phyloP scores from a whole-genome alignment of 768 basidiomycete genomes.

The Collybia sp. region DNA sequence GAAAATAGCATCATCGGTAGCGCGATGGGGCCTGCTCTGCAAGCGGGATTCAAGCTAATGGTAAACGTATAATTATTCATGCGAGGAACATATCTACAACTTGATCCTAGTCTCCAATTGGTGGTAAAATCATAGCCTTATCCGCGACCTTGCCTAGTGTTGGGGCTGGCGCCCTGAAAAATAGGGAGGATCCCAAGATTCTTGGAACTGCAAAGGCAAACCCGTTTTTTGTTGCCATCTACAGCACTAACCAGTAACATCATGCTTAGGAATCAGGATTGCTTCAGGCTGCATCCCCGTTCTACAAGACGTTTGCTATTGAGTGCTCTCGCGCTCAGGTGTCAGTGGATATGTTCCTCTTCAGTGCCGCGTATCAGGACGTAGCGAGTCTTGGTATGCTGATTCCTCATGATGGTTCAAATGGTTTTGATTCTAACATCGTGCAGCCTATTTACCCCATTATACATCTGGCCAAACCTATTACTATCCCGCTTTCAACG shows the following conservation, averaged over 20 bases:
- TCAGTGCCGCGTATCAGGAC: conserved; percentile 90
- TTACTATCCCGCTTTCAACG: conserved; percentile 98
- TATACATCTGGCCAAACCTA: conserved; percentile 98
- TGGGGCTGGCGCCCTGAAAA: conserved; percentile 90
- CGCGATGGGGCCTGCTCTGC: conserved; percentile 90
- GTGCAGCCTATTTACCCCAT: conserved; percentile 84
- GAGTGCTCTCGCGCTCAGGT: conserved; percentile 97
- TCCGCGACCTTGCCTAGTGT: conserved; percentile 83
- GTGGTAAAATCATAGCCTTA: conserved; percentile 89
- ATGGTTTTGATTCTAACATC: background rate
- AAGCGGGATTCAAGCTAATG: conserved; percentile 95
- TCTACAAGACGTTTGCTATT: conserved; percentile 99
- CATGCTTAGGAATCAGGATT: conserved; percentile 75
- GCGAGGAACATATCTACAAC: background rate
- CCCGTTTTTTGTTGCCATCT: background rate
- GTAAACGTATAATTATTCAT: conserved; percentile 29
- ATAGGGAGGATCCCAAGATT: conserved; percentile 94
- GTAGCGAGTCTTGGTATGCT: conserved; percentile 83
- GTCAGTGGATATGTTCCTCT: conserved; percentile 99
- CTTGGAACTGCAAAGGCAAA: conserved; percentile 88
- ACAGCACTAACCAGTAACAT: background rate
- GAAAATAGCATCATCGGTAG: conserved; percentile 93
- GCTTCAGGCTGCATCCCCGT: conserved; percentile 88
- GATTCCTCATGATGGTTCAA: no score
- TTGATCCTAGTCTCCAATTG: conserved; percentile 69